Evolutionary conservation across 2,329 filamentous ascomycete genomes (phyloP).

Genomic region (Fusarium irregulare): DNA sequence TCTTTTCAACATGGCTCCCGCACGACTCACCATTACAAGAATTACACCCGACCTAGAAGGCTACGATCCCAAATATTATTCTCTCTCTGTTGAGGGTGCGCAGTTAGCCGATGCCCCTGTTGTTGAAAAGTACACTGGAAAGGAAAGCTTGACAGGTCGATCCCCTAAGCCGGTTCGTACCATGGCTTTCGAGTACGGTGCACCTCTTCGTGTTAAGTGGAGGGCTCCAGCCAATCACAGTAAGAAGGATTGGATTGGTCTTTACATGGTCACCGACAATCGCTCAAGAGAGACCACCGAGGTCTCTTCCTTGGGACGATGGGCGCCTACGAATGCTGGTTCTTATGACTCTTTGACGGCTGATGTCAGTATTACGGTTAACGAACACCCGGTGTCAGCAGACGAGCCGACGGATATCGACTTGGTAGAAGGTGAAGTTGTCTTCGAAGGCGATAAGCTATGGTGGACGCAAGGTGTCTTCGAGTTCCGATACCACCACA

Average conservation of each 20-base stretch:
- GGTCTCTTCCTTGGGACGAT: conserved; percentile 86
- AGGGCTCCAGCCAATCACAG: conserved; percentile 87
- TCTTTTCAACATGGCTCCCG: conserved; percentile 89
- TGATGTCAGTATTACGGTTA: conserved; percentile 79
- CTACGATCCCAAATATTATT: conserved; percentile 83
- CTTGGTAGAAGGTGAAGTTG: conserved; percentile 80
- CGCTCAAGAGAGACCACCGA: conserved; percentile 85
- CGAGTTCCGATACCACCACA: conserved; percentile 97
- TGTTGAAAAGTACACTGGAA: conserved; percentile 72
- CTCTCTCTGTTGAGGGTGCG: conserved; percentile 77
- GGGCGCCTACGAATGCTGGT: conserved; percentile 83
- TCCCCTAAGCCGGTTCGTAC: conserved; percentile 78
- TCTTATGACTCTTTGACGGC: conserved; percentile 80
- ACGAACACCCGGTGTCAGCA: conserved; percentile 69
- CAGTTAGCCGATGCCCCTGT: conserved; percentile 61
- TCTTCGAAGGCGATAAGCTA: conserved; percentile 91
- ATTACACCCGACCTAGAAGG: conserved; percentile 84
- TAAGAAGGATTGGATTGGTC: conserved; percentile 93
- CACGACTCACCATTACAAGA: conserved; percentile 83
- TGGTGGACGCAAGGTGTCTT: conserved; percentile 98
- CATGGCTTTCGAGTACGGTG: conserved; percentile 86
- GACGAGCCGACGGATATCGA: conserved; percentile 66
- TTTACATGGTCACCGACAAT: conserved; percentile 97
- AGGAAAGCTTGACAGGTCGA: conserved; percentile 77
- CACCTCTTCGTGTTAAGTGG: conserved; percentile 91